Conservation (phyloP, 2,329 filamentous ascomycete genomes). For the Xylaria sp. region DNA sequence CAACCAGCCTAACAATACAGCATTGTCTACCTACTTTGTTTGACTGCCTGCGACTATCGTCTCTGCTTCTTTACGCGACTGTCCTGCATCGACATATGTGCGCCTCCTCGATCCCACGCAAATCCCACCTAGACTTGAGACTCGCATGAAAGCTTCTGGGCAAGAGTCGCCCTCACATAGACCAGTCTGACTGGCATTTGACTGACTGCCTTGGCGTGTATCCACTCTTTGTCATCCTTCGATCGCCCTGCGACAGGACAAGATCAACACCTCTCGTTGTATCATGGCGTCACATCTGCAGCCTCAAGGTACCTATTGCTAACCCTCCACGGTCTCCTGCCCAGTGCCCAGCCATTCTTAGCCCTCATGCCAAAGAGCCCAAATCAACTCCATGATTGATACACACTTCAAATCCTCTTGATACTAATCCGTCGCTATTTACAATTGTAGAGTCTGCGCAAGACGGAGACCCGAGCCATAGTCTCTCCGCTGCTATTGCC, state of each 20-base stretch:
- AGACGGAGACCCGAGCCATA: conserved; percentile 23
- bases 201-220: conserved; percentile 3
- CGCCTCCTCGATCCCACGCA: conserved; percentile 8
- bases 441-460: conserved; percentile 25
- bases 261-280: conserved; percentile 1
- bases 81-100: conserved; percentile 10
- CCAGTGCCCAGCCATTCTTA: neutral
- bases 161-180: neutral
- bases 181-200: neutral
- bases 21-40: neutral
- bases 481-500: conserved; percentile 12
- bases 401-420: neutral
- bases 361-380: neutral
- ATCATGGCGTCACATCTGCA: conserved; percentile 16
- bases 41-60: neutral
- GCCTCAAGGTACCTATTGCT: conserved; percentile 12
- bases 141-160: conserved; percentile 13
- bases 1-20: neutral
- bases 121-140: conserved; percentile 4
- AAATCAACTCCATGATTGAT: neutral
- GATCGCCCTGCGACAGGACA: conserved; percentile 2
- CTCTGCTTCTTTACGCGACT: neutral
- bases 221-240: conserved; percentile 10
- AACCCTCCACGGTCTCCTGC: neutral
- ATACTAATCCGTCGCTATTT: conserved; percentile 10